Conservation (phyloP, 1,139 yeast genomes). For the Yamadazyma spencermartinsiae region DNA sequence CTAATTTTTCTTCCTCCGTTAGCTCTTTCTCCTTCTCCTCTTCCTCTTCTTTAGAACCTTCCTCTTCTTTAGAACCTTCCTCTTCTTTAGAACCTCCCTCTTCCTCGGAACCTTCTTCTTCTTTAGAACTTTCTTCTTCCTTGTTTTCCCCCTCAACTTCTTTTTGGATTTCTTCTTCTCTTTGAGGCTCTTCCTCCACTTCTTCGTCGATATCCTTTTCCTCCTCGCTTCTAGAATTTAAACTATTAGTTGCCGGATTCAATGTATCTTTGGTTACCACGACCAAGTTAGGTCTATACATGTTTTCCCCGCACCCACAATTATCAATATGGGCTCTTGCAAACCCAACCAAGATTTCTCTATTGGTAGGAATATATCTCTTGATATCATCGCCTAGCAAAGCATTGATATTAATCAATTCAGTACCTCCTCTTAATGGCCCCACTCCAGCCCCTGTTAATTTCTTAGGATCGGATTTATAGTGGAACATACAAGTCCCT, state of each 20-base stretch:
- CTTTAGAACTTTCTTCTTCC: conserved; percentile 11
- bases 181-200: neutral
- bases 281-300: conserved; percentile 39
- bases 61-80: conserved; percentile 7
- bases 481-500: conserved; percentile 29
- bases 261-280: conserved; percentile 22
- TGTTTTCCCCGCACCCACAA: conserved; percentile 39
- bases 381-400: conserved; percentile 14
- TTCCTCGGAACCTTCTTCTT: conserved; percentile 5
- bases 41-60: conserved; percentile 7
- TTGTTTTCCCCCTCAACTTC: conserved; percentile 7
- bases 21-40: conserved; percentile 10
- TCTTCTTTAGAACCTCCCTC: conserved; percentile 10
- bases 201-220: too few relatives aligned
- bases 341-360: conserved; percentile 37
- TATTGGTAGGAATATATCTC: conserved; percentile 16
- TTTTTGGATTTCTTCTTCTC: conserved; percentile 2
- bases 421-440: conserved; percentile 42
- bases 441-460: conserved; percentile 25
- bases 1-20: conserved; percentile 11
- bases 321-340: conserved; percentile 35
- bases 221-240: neutral
- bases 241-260: neutral
- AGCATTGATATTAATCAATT: conserved; percentile 27
- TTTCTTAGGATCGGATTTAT: conserved; percentile 21